Evolutionary conservation across 2,329 filamentous ascomycete genomes (phyloP), one percentile per base, ranked within the genome.

Genomic region (Scedosporium minutisporum): DNA sequence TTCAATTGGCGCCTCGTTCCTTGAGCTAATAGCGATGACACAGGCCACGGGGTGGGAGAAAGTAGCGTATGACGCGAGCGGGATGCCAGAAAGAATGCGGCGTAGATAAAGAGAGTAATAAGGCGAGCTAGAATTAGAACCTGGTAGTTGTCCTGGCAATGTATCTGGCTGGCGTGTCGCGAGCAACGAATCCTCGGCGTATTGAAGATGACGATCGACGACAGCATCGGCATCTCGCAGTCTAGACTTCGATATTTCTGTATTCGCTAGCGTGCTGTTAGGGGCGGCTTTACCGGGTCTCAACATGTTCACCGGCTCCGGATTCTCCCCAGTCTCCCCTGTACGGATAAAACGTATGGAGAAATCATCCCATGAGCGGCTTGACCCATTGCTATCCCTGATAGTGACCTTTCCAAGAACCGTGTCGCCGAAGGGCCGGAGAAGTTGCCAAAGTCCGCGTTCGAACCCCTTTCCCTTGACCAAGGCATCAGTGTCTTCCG

Each of bases 11-110:
- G 86, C 80, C 33, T 85, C 79, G 68, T 92, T 96, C 63, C 89
- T 85, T 9, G 95, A 97, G 73, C 92, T 97, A 70, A 97, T 96
- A 27, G 92, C 92, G 72, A 97, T 93, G 48, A 99, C 86, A 70
- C 92, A 93, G 5, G 93, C 93, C 23, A 97, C 93, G 0, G 96
- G 95, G 72, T 99, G 95, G 4, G 89, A 85, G 74, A 97, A 96
- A 0, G 95, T 95, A 76, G 99, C 95, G 69, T 97, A 92, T 0
- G 92, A 87, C 3, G 88, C 85, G 55, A 96, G 77, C 1, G 90
- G 85, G 48, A 93, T 78, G 14, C 89, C 88, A 0, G 92, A 96
- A 7, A 99, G 77, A 46, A 99, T 74, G 60, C 93, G 86, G 33
- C 91, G 86, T 57, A 99, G 76, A 71, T 96, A 97, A 6, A 96